Base-by-base conservation (phyloP, 2,329 filamentous ascomycete species). In the Botryosphaeria agaves region DNA sequence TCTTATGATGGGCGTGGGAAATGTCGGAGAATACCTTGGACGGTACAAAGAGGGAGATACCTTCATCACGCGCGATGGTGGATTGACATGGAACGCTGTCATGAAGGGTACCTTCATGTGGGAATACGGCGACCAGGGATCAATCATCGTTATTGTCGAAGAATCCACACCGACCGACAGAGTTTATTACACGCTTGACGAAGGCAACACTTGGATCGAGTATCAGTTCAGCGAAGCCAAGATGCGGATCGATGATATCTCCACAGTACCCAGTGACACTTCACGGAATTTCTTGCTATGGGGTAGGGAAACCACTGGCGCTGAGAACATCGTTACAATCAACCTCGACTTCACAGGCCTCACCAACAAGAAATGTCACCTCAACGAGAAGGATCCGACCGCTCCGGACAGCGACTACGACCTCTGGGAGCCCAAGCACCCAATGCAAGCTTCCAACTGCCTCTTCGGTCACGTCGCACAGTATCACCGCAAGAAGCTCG, bases 91-190 rank as follows among this genome's bases (percentile, higher is more conserved):
- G 89, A 74, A 66, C 39, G 71, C 75, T 34, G 73, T 87, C 36
- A 87, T 80, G 56, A 85, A 91, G 54, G 91, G 89, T 5, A 69
- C 67, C 20, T 93, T 84, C 63, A 77, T 79, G 45, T 98, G 84
- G 83, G 82, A 92, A 46, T 93, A 83, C 49, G 91, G 89, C 34
- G 91, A 98, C 44, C 83, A 93, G 51, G 89, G 89, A 17, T 89
- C 83, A 5, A 77, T 95, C 43, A 72, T 95, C 37, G 82, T 92
- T 25, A 76, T 98, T 29, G 84, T 87, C 14, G 70, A 78, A 45
- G 72, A 83, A 34, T 64, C 67, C 9, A 66, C 66, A 31, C 63
- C 70, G 30, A 83, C 78, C 4, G 76, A 77, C 38, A 56, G 62
- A 1, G 58, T 85, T 31, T 72, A 71, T 34, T 94, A 89, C 56